Evolutionary conservation across 768 basidiomycete genomes (phyloP).

Genomic region (Cyclocybe aegerita): DNA sequence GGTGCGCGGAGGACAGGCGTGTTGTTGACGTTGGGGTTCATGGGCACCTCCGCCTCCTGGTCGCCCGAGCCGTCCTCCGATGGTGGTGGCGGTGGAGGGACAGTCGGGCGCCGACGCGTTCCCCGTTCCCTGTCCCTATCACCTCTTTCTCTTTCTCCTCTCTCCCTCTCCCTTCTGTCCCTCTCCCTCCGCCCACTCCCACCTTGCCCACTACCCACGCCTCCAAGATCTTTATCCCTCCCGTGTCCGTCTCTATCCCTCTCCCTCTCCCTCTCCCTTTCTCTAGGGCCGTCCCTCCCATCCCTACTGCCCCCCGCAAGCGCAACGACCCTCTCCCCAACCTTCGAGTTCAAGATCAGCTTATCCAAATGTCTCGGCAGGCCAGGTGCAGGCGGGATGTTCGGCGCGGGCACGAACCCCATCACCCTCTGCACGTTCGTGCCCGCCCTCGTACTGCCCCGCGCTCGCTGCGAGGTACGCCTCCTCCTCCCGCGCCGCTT

Average conservation of each 20-base stretch:
- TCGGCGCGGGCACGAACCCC: constrained; percentile 61
- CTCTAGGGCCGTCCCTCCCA: constrained; percentile 12
- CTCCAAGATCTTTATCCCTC: constrained; percentile 6
- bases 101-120: constrained; percentile 14
- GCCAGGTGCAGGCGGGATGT: constrained; percentile 84
- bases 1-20: not conserved
- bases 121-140: constrained; percentile 27
- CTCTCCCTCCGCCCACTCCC: constrained; percentile 19
- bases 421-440: constrained; percentile 22
- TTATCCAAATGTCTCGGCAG: constrained; percentile 93
- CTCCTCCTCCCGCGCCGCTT: constrained; percentile 86
- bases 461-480: constrained; percentile 56
- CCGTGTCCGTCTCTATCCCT: constrained; percentile 21
- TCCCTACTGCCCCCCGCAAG: constrained; percentile 15
- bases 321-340: constrained; percentile 17
- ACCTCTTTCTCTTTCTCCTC: constrained; percentile 20
- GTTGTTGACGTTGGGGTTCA: not conserved
- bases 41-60: not conserved
- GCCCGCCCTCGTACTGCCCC: constrained; percentile 28
- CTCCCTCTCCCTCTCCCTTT: constrained; percentile 18
- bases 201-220: constrained; percentile 24
- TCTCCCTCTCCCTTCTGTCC: constrained; percentile 25
- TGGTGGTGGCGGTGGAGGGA: constrained; percentile 28
- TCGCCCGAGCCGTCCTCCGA: constrained; percentile 23
- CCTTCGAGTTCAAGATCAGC: constrained; percentile 77